These are phyloP conservation scores for Fusarium camptoceras DNA, from an alignment of 2,329 filamentous ascomycete species.

Conservation along the genomic window DNA sequence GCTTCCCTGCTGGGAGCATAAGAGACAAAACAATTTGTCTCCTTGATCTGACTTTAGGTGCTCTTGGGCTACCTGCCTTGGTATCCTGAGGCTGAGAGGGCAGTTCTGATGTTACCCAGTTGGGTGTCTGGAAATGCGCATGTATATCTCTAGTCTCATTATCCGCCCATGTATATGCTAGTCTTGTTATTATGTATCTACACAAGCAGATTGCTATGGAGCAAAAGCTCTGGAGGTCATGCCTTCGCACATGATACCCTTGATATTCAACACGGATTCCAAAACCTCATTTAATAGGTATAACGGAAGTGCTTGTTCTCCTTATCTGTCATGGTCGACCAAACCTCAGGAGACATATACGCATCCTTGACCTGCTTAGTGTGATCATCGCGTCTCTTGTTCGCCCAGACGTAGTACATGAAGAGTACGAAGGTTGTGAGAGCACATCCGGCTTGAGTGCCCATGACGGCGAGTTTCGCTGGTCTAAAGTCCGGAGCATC, in stretches of 20 bases:
- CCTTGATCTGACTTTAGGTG: too few species aligned
- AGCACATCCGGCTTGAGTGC: slow-evolving; percentile 59
- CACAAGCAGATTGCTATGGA: background rate
- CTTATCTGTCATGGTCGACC: slow-evolving; percentile 64
- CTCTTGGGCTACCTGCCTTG: too few species aligned
- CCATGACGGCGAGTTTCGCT: slow-evolving; percentile 67
- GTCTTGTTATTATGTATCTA: background rate
- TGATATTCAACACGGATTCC: too few species aligned
- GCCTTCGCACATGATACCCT: accelerated
- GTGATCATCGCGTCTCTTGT: slow-evolving; percentile 53
- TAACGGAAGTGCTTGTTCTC: slow-evolving; percentile 70
- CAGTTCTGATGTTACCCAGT: too few species aligned
- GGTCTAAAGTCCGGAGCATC: slow-evolving; percentile 65
- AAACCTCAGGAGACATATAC: slow-evolving; percentile 57
- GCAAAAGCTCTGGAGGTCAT: too few species aligned
- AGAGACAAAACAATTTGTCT: too few species aligned
- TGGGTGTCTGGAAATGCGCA: too few species aligned
- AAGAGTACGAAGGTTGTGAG: slow-evolving; percentile 58
- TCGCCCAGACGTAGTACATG: slow-evolving; percentile 63
- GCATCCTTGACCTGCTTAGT: slow-evolving; percentile 54
- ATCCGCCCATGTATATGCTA: too few species aligned
- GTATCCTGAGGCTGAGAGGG: too few species aligned
- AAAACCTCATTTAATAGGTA: slow-evolving; percentile 49
- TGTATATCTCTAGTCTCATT: too few species aligned
- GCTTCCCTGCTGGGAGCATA: too few species aligned